Conservation (phyloP, 805 yeast species). For the Lipomyces oligophaga region DNA sequence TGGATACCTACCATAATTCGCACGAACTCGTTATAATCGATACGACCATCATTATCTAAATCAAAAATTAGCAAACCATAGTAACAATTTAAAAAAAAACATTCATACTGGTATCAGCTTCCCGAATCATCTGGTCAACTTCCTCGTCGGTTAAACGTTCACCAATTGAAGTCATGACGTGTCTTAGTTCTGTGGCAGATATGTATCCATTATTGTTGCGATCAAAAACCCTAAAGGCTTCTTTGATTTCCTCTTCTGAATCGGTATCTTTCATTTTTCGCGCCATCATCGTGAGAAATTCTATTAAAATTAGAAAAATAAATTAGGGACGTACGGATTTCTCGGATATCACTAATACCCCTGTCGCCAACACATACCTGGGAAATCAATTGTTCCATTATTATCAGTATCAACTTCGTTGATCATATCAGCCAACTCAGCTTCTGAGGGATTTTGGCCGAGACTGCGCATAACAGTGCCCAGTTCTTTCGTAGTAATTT, state of each 20-base stretch:
- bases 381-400: slow-evolving; percentile 81
- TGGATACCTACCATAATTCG: slow-evolving; percentile 53
- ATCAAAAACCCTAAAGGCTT: slow-evolving; percentile 97
- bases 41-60: slow-evolving; percentile 80
- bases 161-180: slow-evolving; percentile 95
- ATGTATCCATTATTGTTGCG: slow-evolving; percentile 91
- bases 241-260: slow-evolving; percentile 93
- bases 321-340: too few relatives aligned
- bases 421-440: slow-evolving; percentile 93
- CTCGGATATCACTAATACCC: too few relatives aligned
- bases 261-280: slow-evolving; percentile 95
- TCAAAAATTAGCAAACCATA: background rate
- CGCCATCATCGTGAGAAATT: slow-evolving; percentile 81
- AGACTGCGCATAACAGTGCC: slow-evolving; percentile 99
- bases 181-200: slow-evolving; percentile 93
- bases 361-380: too few relatives aligned
- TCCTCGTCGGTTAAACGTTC: slow-evolving; percentile 95
- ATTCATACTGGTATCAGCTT: slow-evolving; percentile 71
- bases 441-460: slow-evolving; percentile 95
- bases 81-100: background rate
- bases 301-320: slow-evolving; percentile 35
- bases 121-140: slow-evolving; percentile 94
- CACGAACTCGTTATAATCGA: slow-evolving; percentile 94
- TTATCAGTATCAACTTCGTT: slow-evolving; percentile 96
- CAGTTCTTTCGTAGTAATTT: slow-evolving; percentile 89